Conservation (phyloP, 176 grass and related monocot genomes). For the Phyllostachys edulis region DNA sequence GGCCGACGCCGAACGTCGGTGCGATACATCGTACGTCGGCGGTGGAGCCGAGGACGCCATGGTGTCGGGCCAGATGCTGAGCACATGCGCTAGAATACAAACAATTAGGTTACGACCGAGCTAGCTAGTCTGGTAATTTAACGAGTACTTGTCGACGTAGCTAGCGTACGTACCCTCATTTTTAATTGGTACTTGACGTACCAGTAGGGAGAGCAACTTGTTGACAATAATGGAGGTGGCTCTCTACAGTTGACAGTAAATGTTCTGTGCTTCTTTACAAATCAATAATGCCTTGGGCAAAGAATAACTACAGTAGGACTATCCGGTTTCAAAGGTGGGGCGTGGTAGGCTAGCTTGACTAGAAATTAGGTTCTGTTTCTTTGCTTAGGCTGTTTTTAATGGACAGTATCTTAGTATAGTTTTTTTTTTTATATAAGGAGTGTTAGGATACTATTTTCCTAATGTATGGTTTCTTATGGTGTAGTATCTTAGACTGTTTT, state of each 20-base stretch:
- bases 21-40: slow-evolving; percentile 7
- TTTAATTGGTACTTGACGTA: neutral
- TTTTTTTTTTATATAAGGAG: too few species aligned
- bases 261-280: neutral
- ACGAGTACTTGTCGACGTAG: slow-evolving; percentile 23
- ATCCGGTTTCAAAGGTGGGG: neutral
- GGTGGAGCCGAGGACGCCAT: slow-evolving; percentile 32
- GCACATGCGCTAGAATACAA: slow-evolving; percentile 42
- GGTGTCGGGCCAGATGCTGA: slow-evolving; percentile 39
- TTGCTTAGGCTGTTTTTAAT: too few species aligned
- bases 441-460: too few species aligned
- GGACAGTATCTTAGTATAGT: too few species aligned
- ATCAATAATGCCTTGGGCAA: neutral
- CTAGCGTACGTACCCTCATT: neutral
- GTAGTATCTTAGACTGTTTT: too few species aligned
- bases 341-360: neutral
- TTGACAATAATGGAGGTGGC: slow-evolving; percentile 25
- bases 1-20: slow-evolving; percentile 11
- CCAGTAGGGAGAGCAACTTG: neutral
- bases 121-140: slow-evolving; percentile 14
- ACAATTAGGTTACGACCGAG: neutral
- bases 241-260: slow-evolving; percentile 26
- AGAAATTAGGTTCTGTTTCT: neutral
- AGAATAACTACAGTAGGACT: neutral
- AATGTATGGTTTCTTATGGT: too few species aligned